These are phyloP conservation scores for Astragalus membranaceus DNA, from an alignment of 306 rosid genomes.

Conservation along the genomic window DNA sequence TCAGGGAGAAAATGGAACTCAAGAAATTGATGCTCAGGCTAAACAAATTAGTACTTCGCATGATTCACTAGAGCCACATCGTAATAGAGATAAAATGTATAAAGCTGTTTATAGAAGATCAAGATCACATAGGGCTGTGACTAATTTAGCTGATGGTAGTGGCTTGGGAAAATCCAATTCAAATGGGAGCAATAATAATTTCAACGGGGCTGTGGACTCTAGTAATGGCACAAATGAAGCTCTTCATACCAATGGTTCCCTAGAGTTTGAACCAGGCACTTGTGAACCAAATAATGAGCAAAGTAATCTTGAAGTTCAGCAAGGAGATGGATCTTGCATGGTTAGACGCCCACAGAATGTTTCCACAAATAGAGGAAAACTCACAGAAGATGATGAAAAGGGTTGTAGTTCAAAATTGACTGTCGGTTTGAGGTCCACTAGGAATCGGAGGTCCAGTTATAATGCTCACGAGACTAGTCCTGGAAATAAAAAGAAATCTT, in stretches of 20 bases:
- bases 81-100: slow-evolving; percentile 56
- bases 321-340: slow-evolving; percentile 41
- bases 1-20: slow-evolving; percentile 38
- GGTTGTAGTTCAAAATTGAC: slow-evolving; percentile 67
- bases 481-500: slow-evolving; percentile 46
- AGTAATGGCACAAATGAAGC: slow-evolving; percentile 42
- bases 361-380: slow-evolving; percentile 36
- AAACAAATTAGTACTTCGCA: slow-evolving; percentile 33
- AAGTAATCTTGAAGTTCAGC: slow-evolving; percentile 32
- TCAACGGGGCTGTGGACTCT: slow-evolving; percentile 31
- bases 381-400: slow-evolving; percentile 52
- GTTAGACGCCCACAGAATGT: slow-evolving; percentile 39
- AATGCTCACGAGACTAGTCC: slow-evolving; percentile 49
- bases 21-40: slow-evolving; percentile 31
- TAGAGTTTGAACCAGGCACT: slow-evolving; percentile 40
- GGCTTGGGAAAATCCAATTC: slow-evolving; percentile 54
- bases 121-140: slow-evolving; percentile 49
- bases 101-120: slow-evolving; percentile 77
- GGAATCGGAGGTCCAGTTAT: slow-evolving; percentile 63
- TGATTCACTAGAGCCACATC: slow-evolving; percentile 37
- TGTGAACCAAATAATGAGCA: slow-evolving; percentile 29
- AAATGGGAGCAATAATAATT: slow-evolving; percentile 41
- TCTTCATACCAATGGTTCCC: slow-evolving; percentile 38
- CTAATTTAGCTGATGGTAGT: slow-evolving; percentile 41
- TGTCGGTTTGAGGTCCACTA: slow-evolving; percentile 82